Evolutionary conservation across 108 stramenopile genomes (phyloP), one percentile per base, ranked within the genome.

Genomic region (Schizochytrium sp.): DNA sequence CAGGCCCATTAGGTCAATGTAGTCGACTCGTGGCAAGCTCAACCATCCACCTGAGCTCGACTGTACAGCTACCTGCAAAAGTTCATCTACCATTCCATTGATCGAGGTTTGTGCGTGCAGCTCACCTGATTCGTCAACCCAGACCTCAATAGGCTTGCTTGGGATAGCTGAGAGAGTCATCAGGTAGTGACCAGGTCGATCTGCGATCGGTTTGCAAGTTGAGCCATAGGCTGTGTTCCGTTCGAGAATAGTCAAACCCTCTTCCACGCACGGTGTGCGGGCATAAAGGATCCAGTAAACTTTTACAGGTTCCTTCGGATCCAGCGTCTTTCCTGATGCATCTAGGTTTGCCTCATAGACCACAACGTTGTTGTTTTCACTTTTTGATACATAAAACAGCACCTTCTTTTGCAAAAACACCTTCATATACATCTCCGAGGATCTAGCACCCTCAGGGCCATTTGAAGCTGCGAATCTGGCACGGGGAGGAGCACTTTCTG

Each of bases 201-300:
- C 10, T 12, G 47, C 5, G 45, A 83, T 53, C 5, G 64, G 64
- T 44, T 69, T 69, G 3, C 47, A 49, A 7, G 76, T 83, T 8
- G 76, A 83, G 5, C 76, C 76, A 28, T 83, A 83, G 2, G 76
- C 76, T 5, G 50, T 83, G 28, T 83, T 83, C 3, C 76, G 76
- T 28, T 83, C 76, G 5, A 83, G 13, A 40, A 83, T 55, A 17
- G 47, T 83, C 50, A 83, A 28, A n/a, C 10, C 76, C 28, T 83
- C 76, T 40, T 83, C 76, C 15, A 83, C 76, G 53, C 47, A 49
- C 12, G 76, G 76, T 10, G 8, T 7, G 17, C 76, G 47, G 17
- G 76, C 76, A 53, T 83, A 83, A n/a, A 83, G 28, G 40, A 83
- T 83, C 76, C 76, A 83, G 76, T 83, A 83, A 10, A 42, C 15